Evolutionary conservation across 805 yeast genomes (phyloP), one percentile per base, ranked within the genome.

Genomic region (Cyberlindnera xylosilytica): DNA sequence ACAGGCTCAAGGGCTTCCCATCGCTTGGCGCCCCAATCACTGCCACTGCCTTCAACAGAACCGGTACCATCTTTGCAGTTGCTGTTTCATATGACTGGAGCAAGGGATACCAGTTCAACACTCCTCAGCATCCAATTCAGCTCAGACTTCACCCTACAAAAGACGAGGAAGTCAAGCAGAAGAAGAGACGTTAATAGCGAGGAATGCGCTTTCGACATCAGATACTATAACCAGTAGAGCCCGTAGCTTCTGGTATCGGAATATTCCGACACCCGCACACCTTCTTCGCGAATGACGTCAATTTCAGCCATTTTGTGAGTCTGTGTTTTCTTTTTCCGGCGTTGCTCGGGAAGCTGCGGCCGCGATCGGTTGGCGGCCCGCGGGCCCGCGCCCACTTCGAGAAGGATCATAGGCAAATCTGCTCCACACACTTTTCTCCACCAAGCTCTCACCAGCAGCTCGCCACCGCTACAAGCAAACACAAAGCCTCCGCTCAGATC

Each of bases 71-170:
- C 10, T 81, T 86, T 62, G 98, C 97, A 4, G 88, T 93, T 59
- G 96, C 97, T 2, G 61, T 87, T 47, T 81, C 95, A 49, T 91
- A 93, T 65, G 99, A 93, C 62, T 93, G 99, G 99, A 77, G 88
- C 45, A 89, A 89, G 60, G 96, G 95, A n/a, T 74, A 84, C 63
- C 81, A 75, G 60, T 83, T 74, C 55, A 88, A 87, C 68, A 76
- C 81, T 34, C 84, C 79, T 3, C 88, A 83, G 51, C 78, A 79
- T 56, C 88, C 93, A 16, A 85, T 78, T 50, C 70, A 78, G 42
- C 79, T 93, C 47, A 83, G 86, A 64, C 69, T 93, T 39, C 99
- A 93, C 64, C 81, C 90, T 12, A 78, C 85, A 30, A 81, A 79
- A 51, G 97, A 89, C 38, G 90, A 80, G 39, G 99, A 93, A 63